Evolutionary conservation across 495 filamentous ascomycete genomes (phyloP).

Genomic region (Neurospora terricola): DNA sequence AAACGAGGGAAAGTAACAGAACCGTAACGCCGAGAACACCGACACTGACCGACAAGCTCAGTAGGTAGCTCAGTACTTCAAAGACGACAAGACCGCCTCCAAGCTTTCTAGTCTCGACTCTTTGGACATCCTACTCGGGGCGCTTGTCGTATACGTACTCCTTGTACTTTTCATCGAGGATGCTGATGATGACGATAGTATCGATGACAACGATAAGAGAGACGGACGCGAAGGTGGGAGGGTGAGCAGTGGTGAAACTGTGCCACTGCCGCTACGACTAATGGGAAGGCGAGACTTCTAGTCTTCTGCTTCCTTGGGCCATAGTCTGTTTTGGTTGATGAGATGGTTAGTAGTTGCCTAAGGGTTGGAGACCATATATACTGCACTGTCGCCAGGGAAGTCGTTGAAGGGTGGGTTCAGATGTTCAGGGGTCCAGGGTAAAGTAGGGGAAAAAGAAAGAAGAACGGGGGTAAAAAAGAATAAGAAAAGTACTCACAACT

Average conservation of each 20-base stretch:
- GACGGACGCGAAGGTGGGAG: background rate
- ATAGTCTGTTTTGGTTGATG: conserved; percentile 9
- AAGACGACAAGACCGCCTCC: background rate
- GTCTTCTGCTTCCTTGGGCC: conserved; percentile 19
- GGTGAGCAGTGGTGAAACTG: background rate
- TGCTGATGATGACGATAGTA: background rate
- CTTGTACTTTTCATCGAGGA: background rate
- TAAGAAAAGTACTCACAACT: conserved; percentile 22
- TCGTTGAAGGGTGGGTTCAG: background rate
- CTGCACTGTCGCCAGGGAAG: background rate
- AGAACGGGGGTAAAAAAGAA: background rate
- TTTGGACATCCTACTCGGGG: background rate
- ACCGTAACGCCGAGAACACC: background rate
- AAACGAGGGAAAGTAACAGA: background rate
- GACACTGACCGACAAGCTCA: background rate
- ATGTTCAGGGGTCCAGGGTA: background rate
- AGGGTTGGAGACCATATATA: background rate
- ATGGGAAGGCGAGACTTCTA: conserved; percentile 6
- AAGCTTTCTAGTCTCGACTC: background rate
- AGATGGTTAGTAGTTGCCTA: background rate
- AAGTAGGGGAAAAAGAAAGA: background rate
- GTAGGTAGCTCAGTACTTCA: background rate
- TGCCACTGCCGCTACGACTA: background rate
- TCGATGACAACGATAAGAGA: background rate
- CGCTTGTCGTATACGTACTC: background rate